Base-by-base conservation (phyloP, 2,329 filamentous ascomycete genomes). In the Teratosphaeria gauchensis region DNA sequence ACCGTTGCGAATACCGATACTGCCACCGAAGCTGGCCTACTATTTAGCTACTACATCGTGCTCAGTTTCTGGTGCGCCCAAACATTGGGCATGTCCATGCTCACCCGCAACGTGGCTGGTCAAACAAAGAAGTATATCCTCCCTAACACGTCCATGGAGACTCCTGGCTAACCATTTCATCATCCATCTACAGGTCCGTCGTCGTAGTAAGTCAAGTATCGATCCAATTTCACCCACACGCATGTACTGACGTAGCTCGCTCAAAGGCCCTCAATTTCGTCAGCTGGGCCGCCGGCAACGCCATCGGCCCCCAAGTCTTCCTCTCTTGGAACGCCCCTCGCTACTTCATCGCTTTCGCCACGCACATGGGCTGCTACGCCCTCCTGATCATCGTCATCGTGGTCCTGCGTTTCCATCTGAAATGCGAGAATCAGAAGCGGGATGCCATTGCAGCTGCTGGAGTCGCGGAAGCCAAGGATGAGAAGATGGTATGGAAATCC, bases 11-110 rank as follows among this genome's bases (percentile, higher is more conserved):
- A 86, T 63, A 76, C 78, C 6, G 81, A 76, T 51, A 77, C 78
- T 38, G 72, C 80, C 8, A 84, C 83, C 42, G 81, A 86, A 71
- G 79, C 85, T 31, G 87, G 87, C 5, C 42, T 48, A n/a, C 78
- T 91, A 0, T 75, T 90, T 14, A 82, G 80, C 67, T 91, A 90
- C 77, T 91, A 90, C 74, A 86, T 90, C 61, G 86, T 84, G 0
- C 78, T 90, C 19, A 89, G 85, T 4, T 91, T 91, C 80, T 90
- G 87, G 87, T 85, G 87, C 0, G 86, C 86, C 0, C 66, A 70
- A 48, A 66, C 64, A 56, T 58, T 71, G 12, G 64, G 66, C 28
- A 69, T 69, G 67, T 59, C 58, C 57, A 56, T 66, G 42, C 56
- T 66, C 11, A 61, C 62, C 0, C 80, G 86, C 16, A 90, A 90